Percentiles rank a stretch among this genome's conserved stretches.
phyloP scores from a whole-genome alignment of 257 asterid species.

The Jacaranda copaia region DNA sequence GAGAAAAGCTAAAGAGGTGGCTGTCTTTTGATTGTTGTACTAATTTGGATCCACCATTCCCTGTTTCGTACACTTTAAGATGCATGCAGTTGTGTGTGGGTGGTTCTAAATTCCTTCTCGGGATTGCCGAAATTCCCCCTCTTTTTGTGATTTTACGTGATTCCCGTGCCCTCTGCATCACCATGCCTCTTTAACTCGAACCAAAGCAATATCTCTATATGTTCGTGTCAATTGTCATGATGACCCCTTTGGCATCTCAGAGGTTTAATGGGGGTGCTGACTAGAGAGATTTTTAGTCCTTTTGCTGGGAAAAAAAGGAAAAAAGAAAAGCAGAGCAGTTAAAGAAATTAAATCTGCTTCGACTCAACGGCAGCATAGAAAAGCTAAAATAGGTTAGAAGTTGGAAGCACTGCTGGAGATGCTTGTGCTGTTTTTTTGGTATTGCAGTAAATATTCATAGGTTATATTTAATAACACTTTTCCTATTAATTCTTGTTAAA shows the following conservation, averaged over 20 bases:
- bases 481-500: too few relatives aligned
- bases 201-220: constrained; percentile 15
- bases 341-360: too few relatives aligned
- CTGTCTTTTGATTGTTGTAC: constrained; percentile 20
- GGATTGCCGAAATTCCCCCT: constrained; percentile 42
- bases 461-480: too few relatives aligned
- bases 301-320: neutral
- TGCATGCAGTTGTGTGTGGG: neutral
- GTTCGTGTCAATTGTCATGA: neutral
- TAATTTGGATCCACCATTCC: constrained; percentile 22
- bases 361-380: too few relatives aligned
- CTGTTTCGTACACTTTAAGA: constrained; percentile 5
- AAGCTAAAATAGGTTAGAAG: too few relatives aligned
- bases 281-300: neutral
- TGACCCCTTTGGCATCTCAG: neutral
- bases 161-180: constrained; percentile 10
- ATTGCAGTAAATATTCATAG: too few relatives aligned
- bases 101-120: constrained; percentile 32
- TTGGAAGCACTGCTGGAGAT: too few relatives aligned
- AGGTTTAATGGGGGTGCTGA: neutral
- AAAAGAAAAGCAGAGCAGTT: too few relatives aligned
- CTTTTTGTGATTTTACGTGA: constrained; percentile 23
- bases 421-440: too few relatives aligned
- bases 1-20: constrained; percentile 32
- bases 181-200: constrained; percentile 22